Percentiles rank a stretch among this genome's conserved stretches.
Evolutionary conservation across 1,139 yeast genomes (phyloP).

Genomic region (Pichia sp.): DNA sequence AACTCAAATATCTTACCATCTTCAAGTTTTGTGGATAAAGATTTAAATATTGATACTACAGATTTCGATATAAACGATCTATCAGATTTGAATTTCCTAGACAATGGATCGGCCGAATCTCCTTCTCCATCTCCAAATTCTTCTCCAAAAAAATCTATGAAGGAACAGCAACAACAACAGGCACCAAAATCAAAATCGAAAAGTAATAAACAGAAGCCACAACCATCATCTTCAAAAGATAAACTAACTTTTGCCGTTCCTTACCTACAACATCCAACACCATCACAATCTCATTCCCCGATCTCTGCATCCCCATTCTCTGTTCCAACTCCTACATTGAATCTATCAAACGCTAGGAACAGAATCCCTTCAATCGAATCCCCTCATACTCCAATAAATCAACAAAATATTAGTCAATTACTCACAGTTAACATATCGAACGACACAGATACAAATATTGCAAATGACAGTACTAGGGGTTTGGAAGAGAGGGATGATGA

Average conservation of each 20-base stretch:
- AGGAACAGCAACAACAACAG: neutral
- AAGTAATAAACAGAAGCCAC: no score
- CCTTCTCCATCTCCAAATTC: conserved; percentile 13
- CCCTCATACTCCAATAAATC: conserved; percentile 13
- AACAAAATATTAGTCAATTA: conserved; percentile 7
- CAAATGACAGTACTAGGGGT: neutral
- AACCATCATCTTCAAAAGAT: no score
- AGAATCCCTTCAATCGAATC: conserved; percentile 2
- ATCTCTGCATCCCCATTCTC: neutral
- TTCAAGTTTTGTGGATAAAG: conserved; percentile 11
- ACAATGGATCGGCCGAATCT: neutral
- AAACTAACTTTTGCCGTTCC: no score
- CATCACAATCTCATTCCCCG: neutral
- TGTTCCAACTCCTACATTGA: conserved; percentile 1
- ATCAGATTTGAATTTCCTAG: conserved; percentile 2
- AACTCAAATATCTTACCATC: neutral
- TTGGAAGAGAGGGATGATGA: no score
- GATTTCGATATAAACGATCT: neutral
- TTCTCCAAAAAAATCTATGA: neutral
- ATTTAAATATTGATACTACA: neutral
- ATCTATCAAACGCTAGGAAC: neutral
- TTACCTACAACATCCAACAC: neutral
- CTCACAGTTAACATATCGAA: neutral
- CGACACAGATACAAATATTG: neutral
- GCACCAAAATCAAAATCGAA: neutral